Percentiles rank a stretch among this genome's conserved stretches.
These are phyloP conservation scores for Phyllosticta citriasiana DNA, from an alignment of 2,329 filamentous ascomycete genomes.

Conservation along the genomic window DNA sequence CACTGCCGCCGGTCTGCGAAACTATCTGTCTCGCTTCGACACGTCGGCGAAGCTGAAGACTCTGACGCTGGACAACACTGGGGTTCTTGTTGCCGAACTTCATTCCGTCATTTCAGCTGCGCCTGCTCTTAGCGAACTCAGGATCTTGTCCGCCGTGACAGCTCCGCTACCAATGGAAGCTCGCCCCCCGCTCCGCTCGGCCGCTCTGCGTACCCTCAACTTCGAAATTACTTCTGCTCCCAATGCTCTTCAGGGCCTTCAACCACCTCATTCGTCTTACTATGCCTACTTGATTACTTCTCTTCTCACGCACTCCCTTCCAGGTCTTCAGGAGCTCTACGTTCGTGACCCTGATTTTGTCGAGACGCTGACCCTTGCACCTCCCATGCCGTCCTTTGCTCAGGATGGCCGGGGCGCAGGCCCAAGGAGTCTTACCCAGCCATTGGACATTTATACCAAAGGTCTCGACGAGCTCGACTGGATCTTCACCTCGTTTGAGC, in stretches of 20 bases:
- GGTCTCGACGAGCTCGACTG: slow-evolving; percentile 58
- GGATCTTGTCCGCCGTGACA: slow-evolving; percentile 46
- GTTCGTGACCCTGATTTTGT: slow-evolving; percentile 79
- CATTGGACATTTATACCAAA: slow-evolving; percentile 55
- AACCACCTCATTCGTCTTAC: slow-evolving; percentile 50
- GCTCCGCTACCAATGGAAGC: slow-evolving; percentile 47
- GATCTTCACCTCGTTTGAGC: slow-evolving; percentile 54
- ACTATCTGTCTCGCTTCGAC: slow-evolving; percentile 54
- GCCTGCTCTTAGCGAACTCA: slow-evolving; percentile 48
- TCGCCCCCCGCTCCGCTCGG: slow-evolving; percentile 56
- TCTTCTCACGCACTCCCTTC: slow-evolving; percentile 64
- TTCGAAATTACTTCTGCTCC: slow-evolving; percentile 67
- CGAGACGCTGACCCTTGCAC: slow-evolving; percentile 64
- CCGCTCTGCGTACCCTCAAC: slow-evolving; percentile 60
- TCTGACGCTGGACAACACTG: slow-evolving; percentile 56
- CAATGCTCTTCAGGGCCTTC: slow-evolving; percentile 47
- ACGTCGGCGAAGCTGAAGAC: slow-evolving; percentile 47
- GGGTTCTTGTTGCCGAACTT: slow-evolving; percentile 54
- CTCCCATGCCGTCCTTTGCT: slow-evolving; percentile 48
- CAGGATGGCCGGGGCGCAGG: slow-evolving; percentile 19
- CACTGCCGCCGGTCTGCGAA: slow-evolving; percentile 59
- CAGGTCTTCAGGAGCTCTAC: slow-evolving; percentile 65
- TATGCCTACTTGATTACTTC: slow-evolving; percentile 82
- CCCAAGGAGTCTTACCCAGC: slow-evolving; percentile 29
- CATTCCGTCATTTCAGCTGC: slow-evolving; percentile 51